Evolutionary conservation across 805 yeast species (phyloP).

Genomic region (Schwanniomyces vanrijiae): DNA sequence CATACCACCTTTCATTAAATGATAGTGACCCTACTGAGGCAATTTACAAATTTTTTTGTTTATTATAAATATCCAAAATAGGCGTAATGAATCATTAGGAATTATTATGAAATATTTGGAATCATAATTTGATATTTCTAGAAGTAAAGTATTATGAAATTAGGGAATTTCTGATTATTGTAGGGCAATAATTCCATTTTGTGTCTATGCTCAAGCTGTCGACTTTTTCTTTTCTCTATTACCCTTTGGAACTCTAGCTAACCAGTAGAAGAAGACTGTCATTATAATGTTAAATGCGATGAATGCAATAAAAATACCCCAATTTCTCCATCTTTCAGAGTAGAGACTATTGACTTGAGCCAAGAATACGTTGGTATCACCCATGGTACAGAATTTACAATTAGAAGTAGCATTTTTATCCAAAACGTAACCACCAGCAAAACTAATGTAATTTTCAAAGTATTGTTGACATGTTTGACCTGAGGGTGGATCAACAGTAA

Average conservation of each 20-base stretch:
- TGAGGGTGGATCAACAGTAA: slow-evolving; percentile 17
- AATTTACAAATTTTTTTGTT: too few species aligned
- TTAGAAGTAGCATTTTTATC: slow-evolving; percentile 44
- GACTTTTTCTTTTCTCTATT: slow-evolving; percentile 35
- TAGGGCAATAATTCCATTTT: too few species aligned
- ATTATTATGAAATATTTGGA: too few species aligned
- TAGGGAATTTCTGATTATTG: too few species aligned
- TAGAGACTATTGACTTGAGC: slow-evolving; percentile 41
- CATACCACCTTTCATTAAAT: not conserved
- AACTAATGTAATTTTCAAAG: slow-evolving; percentile 27
- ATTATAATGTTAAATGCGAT: slow-evolving; percentile 32
- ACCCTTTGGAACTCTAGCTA: slow-evolving; percentile 75
- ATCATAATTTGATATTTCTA: too few species aligned
- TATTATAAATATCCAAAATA: too few species aligned
- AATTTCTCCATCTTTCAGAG: slow-evolving; percentile 65
- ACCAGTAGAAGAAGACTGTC: slow-evolving; percentile 50
- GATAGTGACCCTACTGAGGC: too few species aligned
- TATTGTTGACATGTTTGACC: slow-evolving; percentile 24
- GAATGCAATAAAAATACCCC: slow-evolving; percentile 50
- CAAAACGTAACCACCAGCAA: slow-evolving; percentile 49
- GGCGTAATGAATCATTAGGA: too few species aligned
- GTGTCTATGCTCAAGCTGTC: too few species aligned
- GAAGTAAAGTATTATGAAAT: too few species aligned
- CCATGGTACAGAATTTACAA: slow-evolving; percentile 63
- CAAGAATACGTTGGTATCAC: slow-evolving; percentile 61